Evolutionary conservation across 306 rosid species (phyloP).

Genomic region (Glycine soja): DNA sequence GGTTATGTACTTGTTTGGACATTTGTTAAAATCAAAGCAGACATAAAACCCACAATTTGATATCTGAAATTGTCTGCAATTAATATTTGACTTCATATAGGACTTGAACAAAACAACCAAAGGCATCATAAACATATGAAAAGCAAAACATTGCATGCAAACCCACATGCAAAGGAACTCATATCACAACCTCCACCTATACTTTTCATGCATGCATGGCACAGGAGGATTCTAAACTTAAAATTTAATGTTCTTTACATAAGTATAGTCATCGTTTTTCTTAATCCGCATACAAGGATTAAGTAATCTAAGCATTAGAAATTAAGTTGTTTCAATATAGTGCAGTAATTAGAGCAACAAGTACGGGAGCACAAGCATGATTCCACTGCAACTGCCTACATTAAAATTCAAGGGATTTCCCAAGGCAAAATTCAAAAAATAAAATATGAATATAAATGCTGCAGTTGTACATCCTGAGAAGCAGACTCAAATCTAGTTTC

Average conservation of each 20-base stretch:
- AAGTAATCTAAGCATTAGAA: conserved; percentile 26
- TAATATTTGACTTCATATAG: conserved; percentile 1
- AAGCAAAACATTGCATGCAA: conserved; percentile 22
- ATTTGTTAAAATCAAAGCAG: neutral
- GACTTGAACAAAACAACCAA: conserved; percentile 26
- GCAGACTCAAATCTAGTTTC: neutral
- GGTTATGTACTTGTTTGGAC: conserved; percentile 12
- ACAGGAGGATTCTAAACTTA: neutral
- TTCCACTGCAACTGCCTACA: conserved; percentile 6
- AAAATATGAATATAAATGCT: neutral
- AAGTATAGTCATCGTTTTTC: neutral
- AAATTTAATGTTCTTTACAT: neutral
- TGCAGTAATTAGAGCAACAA: conserved; percentile 21
- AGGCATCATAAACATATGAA: neutral
- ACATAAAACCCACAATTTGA: conserved; percentile 20
- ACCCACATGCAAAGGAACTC: neutral
- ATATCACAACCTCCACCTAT: conserved; percentile 1
- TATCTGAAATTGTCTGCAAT: conserved; percentile 25
- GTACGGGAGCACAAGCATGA: neutral
- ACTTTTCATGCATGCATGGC: neutral
- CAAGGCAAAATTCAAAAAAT: neutral
- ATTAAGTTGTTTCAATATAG: conserved; percentile 6
- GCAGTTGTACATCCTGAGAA: neutral
- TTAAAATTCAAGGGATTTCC: conserved; percentile 20
- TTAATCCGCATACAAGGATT: neutral